phyloP scores from a whole-genome alignment of 1,139 yeast species.

The Candida pseudocylindracea region DNA sequence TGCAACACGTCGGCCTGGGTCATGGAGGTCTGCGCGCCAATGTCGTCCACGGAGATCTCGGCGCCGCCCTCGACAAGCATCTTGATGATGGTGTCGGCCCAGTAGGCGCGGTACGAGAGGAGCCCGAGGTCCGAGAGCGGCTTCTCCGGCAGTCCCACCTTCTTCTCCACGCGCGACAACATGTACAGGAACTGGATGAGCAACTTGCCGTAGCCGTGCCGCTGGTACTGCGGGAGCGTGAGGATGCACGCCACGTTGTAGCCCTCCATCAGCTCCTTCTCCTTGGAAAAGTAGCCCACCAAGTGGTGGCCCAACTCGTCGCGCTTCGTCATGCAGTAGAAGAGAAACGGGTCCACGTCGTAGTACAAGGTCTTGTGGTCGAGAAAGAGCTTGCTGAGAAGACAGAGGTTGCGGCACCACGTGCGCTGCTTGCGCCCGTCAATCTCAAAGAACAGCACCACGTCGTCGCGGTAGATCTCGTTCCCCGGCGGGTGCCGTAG shows the following conservation, averaged over 20 bases:
- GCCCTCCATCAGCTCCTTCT: constrained; percentile 88
- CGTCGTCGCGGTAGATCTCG: constrained; percentile 79
- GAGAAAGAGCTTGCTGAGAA: constrained; percentile 66
- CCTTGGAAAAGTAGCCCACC: constrained; percentile 92
- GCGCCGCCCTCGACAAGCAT: constrained; percentile 32
- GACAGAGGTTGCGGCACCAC: constrained; percentile 90
- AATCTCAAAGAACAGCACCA: constrained; percentile 68
- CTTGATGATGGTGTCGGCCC: constrained; percentile 81
- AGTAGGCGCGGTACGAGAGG: constrained; percentile 79
- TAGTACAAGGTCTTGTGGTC: constrained; percentile 92
- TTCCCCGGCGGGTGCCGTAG: constrained; percentile 94
- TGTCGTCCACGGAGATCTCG: constrained; percentile 84
- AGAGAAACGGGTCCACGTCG: constrained; percentile 92
- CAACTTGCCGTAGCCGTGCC: constrained; percentile 82
- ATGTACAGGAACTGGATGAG: constrained; percentile 86
- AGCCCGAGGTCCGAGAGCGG: constrained; percentile 91
- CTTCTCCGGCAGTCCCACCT: constrained; percentile 92
- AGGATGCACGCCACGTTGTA: constrained; percentile 94
- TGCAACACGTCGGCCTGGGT: constrained; percentile 91
- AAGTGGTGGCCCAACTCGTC: constrained; percentile 84
- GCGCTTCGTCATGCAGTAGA: constrained; percentile 82
- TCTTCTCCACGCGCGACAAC: constrained; percentile 67
- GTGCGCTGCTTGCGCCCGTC: constrained; percentile 92
- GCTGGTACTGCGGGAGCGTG: constrained; percentile 88
- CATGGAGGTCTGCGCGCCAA: constrained; percentile 74